A percentile compares a stretch with the other conserved stretches of the same genome.
These are phyloP conservation scores for Graphilbum fragrans DNA, from an alignment of 2,329 filamentous ascomycete species.

Conservation along the genomic window DNA sequence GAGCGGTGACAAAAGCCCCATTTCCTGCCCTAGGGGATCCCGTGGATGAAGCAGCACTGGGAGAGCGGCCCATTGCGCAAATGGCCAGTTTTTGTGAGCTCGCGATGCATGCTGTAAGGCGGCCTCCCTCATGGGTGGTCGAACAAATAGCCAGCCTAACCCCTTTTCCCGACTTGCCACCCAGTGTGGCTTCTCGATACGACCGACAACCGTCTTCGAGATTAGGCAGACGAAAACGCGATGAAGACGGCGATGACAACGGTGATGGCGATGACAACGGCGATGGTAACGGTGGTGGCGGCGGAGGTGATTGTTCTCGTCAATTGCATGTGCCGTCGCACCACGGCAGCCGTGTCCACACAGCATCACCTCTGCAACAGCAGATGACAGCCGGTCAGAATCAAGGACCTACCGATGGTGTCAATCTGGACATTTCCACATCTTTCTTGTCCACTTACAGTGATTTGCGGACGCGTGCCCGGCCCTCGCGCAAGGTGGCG, in stretches of 20 bases:
- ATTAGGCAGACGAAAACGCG: slow-evolving; percentile 1
- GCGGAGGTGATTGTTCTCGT: slow-evolving; percentile 1
- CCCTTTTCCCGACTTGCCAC: slow-evolving; percentile 5
- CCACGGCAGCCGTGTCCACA: background rate
- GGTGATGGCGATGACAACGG: background rate
- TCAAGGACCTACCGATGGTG: background rate
- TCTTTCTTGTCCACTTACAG: slow-evolving; percentile 4
- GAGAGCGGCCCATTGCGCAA: slow-evolving; percentile 1
- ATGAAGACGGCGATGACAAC: background rate
- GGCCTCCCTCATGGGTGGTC: slow-evolving; percentile 2
- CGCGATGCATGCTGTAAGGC: slow-evolving; percentile 4
- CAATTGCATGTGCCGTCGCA: background rate
- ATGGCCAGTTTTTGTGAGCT: slow-evolving; percentile 5
- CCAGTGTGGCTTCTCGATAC: slow-evolving; percentile 1
- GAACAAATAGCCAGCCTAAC: slow-evolving; percentile 3
- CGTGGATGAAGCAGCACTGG: slow-evolving; percentile 3
- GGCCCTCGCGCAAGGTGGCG: slow-evolving; percentile 3
- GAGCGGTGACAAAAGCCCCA: slow-evolving; percentile 1
- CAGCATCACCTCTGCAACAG: slow-evolving; percentile 2
- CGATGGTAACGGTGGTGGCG: background rate
- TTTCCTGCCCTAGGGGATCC: slow-evolving; percentile 1
- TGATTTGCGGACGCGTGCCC: slow-evolving; percentile 3
- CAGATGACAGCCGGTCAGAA: slow-evolving; percentile 1
- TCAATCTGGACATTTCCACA: slow-evolving; percentile 3
- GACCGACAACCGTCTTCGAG: background rate